Base-by-base conservation (phyloP, 495 filamentous ascomycete genomes). In the Penicillium turbatum region DNA sequence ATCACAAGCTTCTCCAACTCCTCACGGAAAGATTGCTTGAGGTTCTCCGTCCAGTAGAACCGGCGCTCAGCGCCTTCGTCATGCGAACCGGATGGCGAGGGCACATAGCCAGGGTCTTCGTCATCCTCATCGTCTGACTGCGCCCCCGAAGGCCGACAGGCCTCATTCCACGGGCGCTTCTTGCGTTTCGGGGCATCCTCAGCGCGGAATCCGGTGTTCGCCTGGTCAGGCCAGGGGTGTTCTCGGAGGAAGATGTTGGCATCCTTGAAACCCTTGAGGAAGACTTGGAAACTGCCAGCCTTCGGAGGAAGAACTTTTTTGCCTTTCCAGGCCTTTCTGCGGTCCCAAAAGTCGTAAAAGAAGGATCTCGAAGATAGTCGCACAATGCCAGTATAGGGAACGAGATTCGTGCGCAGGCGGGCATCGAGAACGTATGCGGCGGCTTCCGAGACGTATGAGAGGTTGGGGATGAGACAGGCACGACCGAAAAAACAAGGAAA, bases 391-490 rank as follows among this genome's bases (percentile, higher is more conserved):
- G 93, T 99, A 57, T 96, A 97, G 0, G 93, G 93, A 11, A 99
- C 93, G 44, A 99, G 73, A 69, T 95, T 86, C 17, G 93, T 97
- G 48, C 85, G 87, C 32, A 99, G 76, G 57, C 92, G 88, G 51
- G 83, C 84, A 72, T 99, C 93, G 39, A 99, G 82, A 3, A 95
- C 87, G 67, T 96, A 99, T 36, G 93, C 92, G 11, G 93, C 93
- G 15, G 93, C 93, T 76, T 99, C 93, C 53, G 92, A 97, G 61
- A 99, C 89, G 68, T 99, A 99, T 43, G 91, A 96, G n/a, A 99
- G 79, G 67, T 99, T 99, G 36, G 93, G 93, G 70, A 99, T 99
- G 50, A 99, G 81, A 64, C 93, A 97, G 41, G 91, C 90, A 57
- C 93, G 79, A 9, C 93, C 93, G 60, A 99, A 99, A 71, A 88